Conservation (phyloP, 306 rosid genomes). For the Dryas octopetala region DNA sequence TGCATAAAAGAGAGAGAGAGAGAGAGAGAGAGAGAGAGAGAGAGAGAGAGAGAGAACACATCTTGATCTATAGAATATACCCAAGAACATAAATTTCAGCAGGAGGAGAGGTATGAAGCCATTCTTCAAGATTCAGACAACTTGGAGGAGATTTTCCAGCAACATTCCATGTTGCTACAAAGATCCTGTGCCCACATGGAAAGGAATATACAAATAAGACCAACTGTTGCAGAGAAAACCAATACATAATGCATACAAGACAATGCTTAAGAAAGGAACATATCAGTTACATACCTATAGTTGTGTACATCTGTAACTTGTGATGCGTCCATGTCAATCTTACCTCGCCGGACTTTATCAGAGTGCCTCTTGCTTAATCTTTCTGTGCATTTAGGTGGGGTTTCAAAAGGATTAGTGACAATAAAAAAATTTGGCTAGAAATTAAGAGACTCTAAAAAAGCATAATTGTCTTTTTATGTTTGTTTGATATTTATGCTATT, state of each 20-base stretch:
- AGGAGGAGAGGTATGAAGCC: slow-evolving; percentile 97
- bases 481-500: slow-evolving; percentile 30
- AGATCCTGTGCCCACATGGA: slow-evolving; percentile 50
- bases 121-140: slow-evolving; percentile 82
- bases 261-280: slow-evolving; percentile 13
- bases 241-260: slow-evolving; percentile 11
- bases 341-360: slow-evolving; percentile 66
- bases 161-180: slow-evolving; percentile 96
- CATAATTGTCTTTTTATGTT: slow-evolving; percentile 26
- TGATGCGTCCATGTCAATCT: slow-evolving; percentile 61
- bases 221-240: slow-evolving; percentile 13
- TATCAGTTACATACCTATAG: slow-evolving; percentile 52
- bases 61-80: slow-evolving; percentile 36
- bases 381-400: slow-evolving; percentile 48
- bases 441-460: slow-evolving; percentile 30
- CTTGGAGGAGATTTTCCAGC: slow-evolving; percentile 95
- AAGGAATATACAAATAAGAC: slow-evolving; percentile 16
- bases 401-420: slow-evolving; percentile 24
- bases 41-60: not conserved
- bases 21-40: not conserved
- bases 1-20: slow-evolving; percentile 15
- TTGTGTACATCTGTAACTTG: slow-evolving; percentile 68
- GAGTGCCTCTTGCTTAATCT: slow-evolving; percentile 64
- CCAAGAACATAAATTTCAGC: slow-evolving; percentile 98
- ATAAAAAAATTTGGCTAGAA: slow-evolving; percentile 3